phyloP scores from a whole-genome alignment of 129 eudicot species.

The Lactuca saligna region DNA sequence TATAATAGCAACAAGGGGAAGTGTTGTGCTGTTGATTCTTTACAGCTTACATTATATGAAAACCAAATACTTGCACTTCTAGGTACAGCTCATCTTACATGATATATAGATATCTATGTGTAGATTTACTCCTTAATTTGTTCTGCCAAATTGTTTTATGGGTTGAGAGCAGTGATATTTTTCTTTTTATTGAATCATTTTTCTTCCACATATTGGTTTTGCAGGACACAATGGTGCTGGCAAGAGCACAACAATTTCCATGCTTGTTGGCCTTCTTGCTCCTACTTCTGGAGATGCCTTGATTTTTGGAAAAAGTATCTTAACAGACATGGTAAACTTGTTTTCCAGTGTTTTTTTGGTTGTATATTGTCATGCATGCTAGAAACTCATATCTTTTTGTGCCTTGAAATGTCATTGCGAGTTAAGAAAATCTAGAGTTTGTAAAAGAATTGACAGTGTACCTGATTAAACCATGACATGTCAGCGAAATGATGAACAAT shows the following conservation, averaged over 20 bases:
- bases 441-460: background rate
- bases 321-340: conserved; percentile 85
- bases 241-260: conserved; percentile 94
- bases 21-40: conserved; percentile 88
- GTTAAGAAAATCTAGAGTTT: conserved; percentile 5
- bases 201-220: conserved; percentile 16
- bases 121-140: background rate
- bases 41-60: conserved; percentile 87
- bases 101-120: conserved; percentile 12
- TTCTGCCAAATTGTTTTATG: conserved; percentile 4
- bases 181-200: background rate
- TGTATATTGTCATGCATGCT: conserved; percentile 11
- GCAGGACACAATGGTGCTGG: conserved; percentile 99
- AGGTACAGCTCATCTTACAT: conserved; percentile 44
- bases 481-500: conserved; percentile 1
- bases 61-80: conserved; percentile 95
- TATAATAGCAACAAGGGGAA: conserved; percentile 74
- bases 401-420: background rate
- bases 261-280: conserved; percentile 97
- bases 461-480: conserved; percentile 6
- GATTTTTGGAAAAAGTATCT: conserved; percentile 81
- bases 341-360: conserved; percentile 5
- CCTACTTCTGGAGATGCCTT: conserved; percentile 99
- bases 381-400: conserved; percentile 7
- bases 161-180: background rate